phyloP scores from a whole-genome alignment of 164 flowering plant genomes.

The Umbellularia californica region DNA sequence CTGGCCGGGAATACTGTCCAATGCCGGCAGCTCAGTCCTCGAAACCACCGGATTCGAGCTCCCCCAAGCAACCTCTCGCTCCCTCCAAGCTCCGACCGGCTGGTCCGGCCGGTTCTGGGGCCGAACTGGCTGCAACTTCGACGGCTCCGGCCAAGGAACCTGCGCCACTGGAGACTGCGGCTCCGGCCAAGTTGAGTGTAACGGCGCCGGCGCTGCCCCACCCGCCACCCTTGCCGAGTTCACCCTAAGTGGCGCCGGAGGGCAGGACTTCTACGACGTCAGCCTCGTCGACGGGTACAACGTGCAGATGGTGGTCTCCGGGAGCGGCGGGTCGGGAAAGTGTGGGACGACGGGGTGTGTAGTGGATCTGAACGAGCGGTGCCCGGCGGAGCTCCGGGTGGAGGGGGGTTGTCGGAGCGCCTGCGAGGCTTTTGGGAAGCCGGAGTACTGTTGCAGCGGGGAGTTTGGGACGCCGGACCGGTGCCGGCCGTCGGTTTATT shows the following conservation, averaged over 20 bases:
- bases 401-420: conserved; percentile 28
- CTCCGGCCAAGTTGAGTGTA: conserved; percentile 26
- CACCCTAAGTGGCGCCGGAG: conserved; percentile 17
- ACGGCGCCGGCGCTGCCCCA: conserved; percentile 33
- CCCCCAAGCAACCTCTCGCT: conserved; percentile 5
- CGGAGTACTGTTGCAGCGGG: conserved; percentile 28
- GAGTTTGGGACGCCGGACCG: conserved; percentile 8
- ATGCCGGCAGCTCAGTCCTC: conserved; percentile 13
- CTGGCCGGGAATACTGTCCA: conserved; percentile 38
- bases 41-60: conserved; percentile 28
- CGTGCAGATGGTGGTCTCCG: conserved; percentile 10
- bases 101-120: conserved; percentile 54
- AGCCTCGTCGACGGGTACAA: conserved; percentile 44
- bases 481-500: conserved; percentile 24
- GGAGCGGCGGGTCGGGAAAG: conserved; percentile 7
- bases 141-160: conserved; percentile 15
- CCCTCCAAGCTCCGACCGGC: conserved; percentile 10
- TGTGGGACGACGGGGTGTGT: conserved; percentile 13
- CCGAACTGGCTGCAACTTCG: conserved; percentile 25
- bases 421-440: conserved; percentile 20
- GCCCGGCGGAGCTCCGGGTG: conserved; percentile 23
- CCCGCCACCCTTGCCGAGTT: conserved; percentile 40
- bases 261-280: conserved; percentile 28
- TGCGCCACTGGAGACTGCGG: conserved; percentile 41
- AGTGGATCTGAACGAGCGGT: conserved; percentile 14